These are phyloP conservation scores for Mucor saturninus DNA, from an alignment of 371 early-diverging fungal species.

Conservation along the genomic window DNA sequence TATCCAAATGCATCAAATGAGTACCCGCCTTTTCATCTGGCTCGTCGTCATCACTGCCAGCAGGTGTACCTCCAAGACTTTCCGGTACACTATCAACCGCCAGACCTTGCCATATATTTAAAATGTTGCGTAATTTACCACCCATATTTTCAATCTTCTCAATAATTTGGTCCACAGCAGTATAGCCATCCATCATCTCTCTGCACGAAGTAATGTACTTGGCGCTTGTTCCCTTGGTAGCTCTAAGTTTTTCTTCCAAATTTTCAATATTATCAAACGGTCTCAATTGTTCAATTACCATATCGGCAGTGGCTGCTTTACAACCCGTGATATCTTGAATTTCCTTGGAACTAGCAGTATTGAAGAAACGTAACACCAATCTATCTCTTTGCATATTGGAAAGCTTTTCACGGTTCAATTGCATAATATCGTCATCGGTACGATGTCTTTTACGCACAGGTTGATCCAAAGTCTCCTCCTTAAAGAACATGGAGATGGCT, in stretches of 20 bases:
- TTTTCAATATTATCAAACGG: constrained; percentile 67
- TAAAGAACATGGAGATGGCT: not conserved
- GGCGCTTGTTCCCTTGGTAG: constrained; percentile 60
- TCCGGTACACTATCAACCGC: constrained; percentile 17
- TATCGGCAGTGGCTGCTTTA: constrained; percentile 62
- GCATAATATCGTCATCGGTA: not conserved
- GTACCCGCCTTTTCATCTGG: constrained; percentile 38
- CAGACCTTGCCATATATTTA: constrained; percentile 58
- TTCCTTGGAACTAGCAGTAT: constrained; percentile 59
- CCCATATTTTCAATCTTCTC: constrained; percentile 63
- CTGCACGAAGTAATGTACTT: constrained; percentile 65
- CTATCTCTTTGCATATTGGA: constrained; percentile 42
- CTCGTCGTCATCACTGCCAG: constrained; percentile 25
- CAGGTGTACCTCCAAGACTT: not conserved
- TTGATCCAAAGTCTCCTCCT: not conserved
- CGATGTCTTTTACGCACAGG: not conserved
- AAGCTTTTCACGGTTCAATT: constrained; percentile 32
- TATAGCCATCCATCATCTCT: constrained; percentile 72
- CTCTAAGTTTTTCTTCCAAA: constrained; percentile 57
- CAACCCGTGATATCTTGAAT: constrained; percentile 70
- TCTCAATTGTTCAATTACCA: constrained; percentile 55
- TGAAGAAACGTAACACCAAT: constrained; percentile 60
- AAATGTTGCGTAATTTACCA: constrained; percentile 48
- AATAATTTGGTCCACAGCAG: constrained; percentile 77
- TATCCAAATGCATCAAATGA: constrained; percentile 27